Evolutionary conservation across 2,329 filamentous ascomycete species (phyloP).

Genomic region (Rhexocercosporidium sp.): DNA sequence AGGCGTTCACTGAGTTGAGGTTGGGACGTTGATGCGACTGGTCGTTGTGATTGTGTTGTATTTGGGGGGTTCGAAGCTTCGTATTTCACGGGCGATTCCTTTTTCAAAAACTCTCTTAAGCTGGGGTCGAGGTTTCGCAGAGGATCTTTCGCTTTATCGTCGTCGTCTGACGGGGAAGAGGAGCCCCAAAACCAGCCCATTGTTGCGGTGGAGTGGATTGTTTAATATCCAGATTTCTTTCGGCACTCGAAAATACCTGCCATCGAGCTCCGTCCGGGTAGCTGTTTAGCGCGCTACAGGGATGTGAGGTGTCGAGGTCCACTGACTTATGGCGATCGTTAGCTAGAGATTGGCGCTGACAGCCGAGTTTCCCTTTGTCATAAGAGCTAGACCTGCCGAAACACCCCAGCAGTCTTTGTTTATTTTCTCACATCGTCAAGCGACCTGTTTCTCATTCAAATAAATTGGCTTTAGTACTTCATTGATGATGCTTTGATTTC

Average conservation of each 20-base stretch:
- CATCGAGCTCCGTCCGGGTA: neutral
- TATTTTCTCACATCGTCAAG: too few species aligned
- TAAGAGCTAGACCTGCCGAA: too few species aligned
- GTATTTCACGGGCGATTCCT: conserved; percentile 64
- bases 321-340: neutral
- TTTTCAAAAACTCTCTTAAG: conserved; percentile 68
- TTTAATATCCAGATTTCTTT: too few species aligned
- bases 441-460: too few species aligned
- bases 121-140: conserved; percentile 66
- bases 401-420: too few species aligned
- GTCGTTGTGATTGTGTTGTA: conserved; percentile 16
- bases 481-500: too few species aligned
- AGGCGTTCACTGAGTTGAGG: conserved; percentile 12
- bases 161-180: conserved; percentile 28
- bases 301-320: neutral
- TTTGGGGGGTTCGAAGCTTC: conserved; percentile 32
- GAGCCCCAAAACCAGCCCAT: conserved; percentile 45
- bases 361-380: too few species aligned
- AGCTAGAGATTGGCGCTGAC: neutral
- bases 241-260: too few species aligned
- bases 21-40: conserved; percentile 4
- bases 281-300: neutral
- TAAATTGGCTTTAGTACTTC: too few species aligned
- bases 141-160: conserved; percentile 51
- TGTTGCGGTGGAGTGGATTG: conserved; percentile 12